These are phyloP conservation scores for Ogataea thermomethanolica DNA, from an alignment of 805 yeast genomes.

Conservation along the genomic window DNA sequence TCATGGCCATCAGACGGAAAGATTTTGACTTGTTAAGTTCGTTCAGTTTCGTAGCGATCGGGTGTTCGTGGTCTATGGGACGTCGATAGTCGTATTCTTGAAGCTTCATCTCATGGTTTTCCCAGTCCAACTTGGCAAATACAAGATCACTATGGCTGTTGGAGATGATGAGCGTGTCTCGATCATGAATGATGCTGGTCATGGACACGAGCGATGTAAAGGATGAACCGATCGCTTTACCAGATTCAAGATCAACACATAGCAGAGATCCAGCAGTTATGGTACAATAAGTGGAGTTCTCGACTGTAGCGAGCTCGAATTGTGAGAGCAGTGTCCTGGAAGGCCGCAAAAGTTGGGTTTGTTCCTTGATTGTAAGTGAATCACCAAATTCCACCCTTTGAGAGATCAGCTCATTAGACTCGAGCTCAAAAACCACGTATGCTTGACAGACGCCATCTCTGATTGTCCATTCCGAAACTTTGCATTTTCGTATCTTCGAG, in stretches of 20 bases:
- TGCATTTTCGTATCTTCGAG: constrained; percentile 10
- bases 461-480: constrained; percentile 17
- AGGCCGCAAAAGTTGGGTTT: constrained; percentile 2
- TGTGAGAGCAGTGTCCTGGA: constrained; percentile 11
- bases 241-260: constrained; percentile 3
- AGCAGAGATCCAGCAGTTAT: constrained; percentile 9
- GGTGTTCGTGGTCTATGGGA: constrained; percentile 4
- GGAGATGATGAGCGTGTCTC: constrained; percentile 10
- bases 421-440: constrained; percentile 10
- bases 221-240: background rate
- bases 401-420: constrained; percentile 10
- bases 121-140: constrained; percentile 11
- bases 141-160: constrained; percentile 12
- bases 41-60: constrained; percentile 15
- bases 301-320: constrained; percentile 9
- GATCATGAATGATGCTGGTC: constrained; percentile 15
- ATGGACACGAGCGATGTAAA: constrained; percentile 12
- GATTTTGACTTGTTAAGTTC: constrained; percentile 9
- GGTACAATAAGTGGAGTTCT: constrained; percentile 2
- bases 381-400: constrained; percentile 8
- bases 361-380: constrained; percentile 1
- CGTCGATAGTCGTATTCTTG: constrained; percentile 12
- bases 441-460: background rate
- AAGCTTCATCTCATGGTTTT: background rate
- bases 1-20: constrained; percentile 7